Conservation (phyloP, 2,329 filamentous ascomycete genomes). For the Thielaviopsis populi region DNA sequence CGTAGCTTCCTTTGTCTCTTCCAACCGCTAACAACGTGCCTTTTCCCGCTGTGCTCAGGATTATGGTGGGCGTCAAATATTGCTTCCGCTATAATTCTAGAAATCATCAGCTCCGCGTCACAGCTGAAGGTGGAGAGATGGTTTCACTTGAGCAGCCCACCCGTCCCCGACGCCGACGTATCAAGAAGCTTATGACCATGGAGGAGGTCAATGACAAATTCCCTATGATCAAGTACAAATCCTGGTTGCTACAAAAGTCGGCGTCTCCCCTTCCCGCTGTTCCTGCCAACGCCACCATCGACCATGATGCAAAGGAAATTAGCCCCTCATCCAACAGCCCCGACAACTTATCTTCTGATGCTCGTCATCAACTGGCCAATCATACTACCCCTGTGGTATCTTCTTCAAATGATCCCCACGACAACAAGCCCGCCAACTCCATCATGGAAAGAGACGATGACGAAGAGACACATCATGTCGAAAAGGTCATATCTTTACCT, state of each 20-base stretch:
- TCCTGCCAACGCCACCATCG: not conserved
- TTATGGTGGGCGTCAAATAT: slow-evolving; percentile 98
- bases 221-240: slow-evolving; percentile 90
- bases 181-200: slow-evolving; percentile 99
- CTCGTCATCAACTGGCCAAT: not conserved
- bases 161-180: slow-evolving; percentile 64
- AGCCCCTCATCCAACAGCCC: not conserved
- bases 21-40: not conserved
- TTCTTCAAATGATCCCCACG: not conserved
- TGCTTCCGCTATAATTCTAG: slow-evolving; percentile 97
- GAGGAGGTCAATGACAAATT: slow-evolving; percentile 98
- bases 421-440: not conserved
- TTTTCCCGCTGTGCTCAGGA: slow-evolving; percentile 45
- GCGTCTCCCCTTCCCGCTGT: slow-evolving; percentile 19
- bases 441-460: slow-evolving; percentile 19
- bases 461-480: slow-evolving; percentile 18
- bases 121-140: slow-evolving; percentile 67
- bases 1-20: slow-evolving; percentile 11
- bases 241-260: slow-evolving; percentile 52
- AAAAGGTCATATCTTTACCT: slow-evolving; percentile 8
- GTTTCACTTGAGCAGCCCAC: slow-evolving; percentile 81
- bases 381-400: not conserved
- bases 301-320: not conserved
- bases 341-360: not conserved
- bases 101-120: slow-evolving; percentile 60